Evolutionary conservation across 1,284 basidiomycete genomes (phyloP).

Genomic region (Trichosporon asahii): DNA sequence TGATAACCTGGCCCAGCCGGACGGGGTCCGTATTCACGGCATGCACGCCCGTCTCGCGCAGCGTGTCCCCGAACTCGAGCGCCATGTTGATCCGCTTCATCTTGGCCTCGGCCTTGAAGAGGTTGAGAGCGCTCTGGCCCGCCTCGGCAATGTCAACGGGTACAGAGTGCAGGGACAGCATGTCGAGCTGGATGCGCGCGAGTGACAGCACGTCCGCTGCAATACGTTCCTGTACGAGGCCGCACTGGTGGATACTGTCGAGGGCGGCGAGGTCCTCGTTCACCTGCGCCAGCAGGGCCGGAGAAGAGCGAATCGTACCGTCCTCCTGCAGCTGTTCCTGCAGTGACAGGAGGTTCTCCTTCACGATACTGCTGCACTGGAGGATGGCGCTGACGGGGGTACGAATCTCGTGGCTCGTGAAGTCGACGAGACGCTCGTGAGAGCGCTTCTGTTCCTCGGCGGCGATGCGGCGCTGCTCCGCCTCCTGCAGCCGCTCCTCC

Average conservation of each 20-base stretch:
- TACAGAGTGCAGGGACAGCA: constrained; percentile 30
- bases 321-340: constrained; percentile 19
- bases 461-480: constrained; percentile 27
- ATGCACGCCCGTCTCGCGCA: constrained; percentile 14
- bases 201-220: constrained; percentile 52
- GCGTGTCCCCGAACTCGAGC: constrained; percentile 23
- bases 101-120: constrained; percentile 31
- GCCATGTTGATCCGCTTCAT: constrained; percentile 27
- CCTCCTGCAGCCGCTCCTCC: constrained; percentile 33
- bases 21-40: constrained; percentile 37
- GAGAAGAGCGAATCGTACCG: constrained; percentile 16
- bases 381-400: constrained; percentile 37
- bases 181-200: constrained; percentile 50
- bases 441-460: constrained; percentile 34
- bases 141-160: constrained; percentile 40
- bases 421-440: constrained; percentile 38
- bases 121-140: constrained; percentile 29
- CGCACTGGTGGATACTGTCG: constrained; percentile 45
- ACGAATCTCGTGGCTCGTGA: constrained; percentile 39
- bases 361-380: constrained; percentile 36
- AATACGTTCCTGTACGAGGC: constrained; percentile 52
- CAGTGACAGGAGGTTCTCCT: constrained; percentile 33
- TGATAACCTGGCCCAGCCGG: constrained; percentile 38
- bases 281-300: constrained; percentile 34
- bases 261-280: constrained; percentile 43